Evolutionary conservation across 169 alveolate species (phyloP).

Genomic region (Plasmodium adleri): DNA sequence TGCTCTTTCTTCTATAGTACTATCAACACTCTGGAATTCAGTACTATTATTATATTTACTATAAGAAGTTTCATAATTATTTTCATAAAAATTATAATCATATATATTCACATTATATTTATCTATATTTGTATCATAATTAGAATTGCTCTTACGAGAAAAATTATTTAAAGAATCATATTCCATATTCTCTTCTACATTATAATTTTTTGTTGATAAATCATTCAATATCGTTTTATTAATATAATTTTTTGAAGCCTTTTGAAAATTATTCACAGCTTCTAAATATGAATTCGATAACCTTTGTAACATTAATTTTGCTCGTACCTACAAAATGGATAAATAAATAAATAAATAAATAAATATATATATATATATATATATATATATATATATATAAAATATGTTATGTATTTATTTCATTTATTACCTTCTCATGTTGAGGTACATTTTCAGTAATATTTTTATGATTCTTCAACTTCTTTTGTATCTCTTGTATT

Average conservation of each 20-base stretch:
- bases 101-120: conserved; percentile 66
- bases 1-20: conserved; percentile 9
- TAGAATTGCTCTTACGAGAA: conserved; percentile 63
- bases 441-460: conserved; percentile 28
- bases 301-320: conserved; percentile 58
- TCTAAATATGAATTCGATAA: conserved; percentile 38
- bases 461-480: conserved; percentile 42
- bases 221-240: conserved; percentile 43
- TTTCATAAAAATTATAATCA: conserved; percentile 71
- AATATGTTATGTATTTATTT: too few relatives aligned
- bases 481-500: conserved; percentile 60
- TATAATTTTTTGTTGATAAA: conserved; percentile 41
- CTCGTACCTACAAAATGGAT: conserved; percentile 17
- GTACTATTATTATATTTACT: neutral
- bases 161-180: conserved; percentile 37
- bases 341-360: neutral
- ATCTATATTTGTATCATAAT: conserved; percentile 54
- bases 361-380: neutral
- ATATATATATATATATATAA: conserved; percentile 1
- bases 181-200: conserved; percentile 22
- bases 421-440: conserved; percentile 41
- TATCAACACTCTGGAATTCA: conserved; percentile 9
- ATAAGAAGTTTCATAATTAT: conserved; percentile 45
- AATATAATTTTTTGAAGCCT: conserved; percentile 69
- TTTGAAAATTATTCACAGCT: conserved; percentile 65